Base-by-base conservation (phyloP, 1,284 basidiomycete species). In the Pulveroboletus ridleyi region DNA sequence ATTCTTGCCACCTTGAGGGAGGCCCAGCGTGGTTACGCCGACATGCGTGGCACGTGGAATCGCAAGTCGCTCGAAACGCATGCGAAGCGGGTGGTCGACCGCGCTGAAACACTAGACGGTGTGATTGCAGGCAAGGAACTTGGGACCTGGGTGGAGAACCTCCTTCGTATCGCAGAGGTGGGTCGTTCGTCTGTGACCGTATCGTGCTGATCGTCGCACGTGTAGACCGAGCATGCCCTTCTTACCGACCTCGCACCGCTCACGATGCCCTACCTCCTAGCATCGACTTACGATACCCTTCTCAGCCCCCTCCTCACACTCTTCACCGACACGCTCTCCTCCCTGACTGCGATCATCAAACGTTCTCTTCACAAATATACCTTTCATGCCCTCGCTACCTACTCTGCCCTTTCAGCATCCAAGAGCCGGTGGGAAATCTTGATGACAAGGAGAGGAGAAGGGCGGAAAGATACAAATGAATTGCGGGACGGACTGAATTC, bases 361-460 rank as follows among this genome's bases (percentile, higher is more conserved):
- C 90, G 90, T 66, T 89, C 91, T 4, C 82, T 95, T n/a, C 89
- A 92, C 76, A 92, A 91, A 76, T 89, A 95, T 72, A 87, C 88
- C 6, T 92, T 96, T 77, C 87, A 95, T 39, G 93, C 92, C 0
- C 82, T 95, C 4, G 84, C 89, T 2, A 82, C 87, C 1, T 90
- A 89, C 70, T 83, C 87, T 49, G 79, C 84, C 10, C 76, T 93
- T 41, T 79, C 85, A 0, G 73, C 77, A 0, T 77, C 83, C 4
- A 88, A 91, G 66, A 76, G 78, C 2, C 82, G 83, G 22, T 94
- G 90, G 89, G 90, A 92, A 46, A 83, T 84, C 2, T 72, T 91
- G n/a, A 80, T 91, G 67, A 78, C 79, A 10, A 81, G 82, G 17
- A 71, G 72, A 66, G 76, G 74, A 22, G 74, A 74, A 18, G 80